Evolutionary conservation across 2,329 filamentous ascomycete genomes (phyloP).

Genomic region (Incumbomyces lentus): DNA sequence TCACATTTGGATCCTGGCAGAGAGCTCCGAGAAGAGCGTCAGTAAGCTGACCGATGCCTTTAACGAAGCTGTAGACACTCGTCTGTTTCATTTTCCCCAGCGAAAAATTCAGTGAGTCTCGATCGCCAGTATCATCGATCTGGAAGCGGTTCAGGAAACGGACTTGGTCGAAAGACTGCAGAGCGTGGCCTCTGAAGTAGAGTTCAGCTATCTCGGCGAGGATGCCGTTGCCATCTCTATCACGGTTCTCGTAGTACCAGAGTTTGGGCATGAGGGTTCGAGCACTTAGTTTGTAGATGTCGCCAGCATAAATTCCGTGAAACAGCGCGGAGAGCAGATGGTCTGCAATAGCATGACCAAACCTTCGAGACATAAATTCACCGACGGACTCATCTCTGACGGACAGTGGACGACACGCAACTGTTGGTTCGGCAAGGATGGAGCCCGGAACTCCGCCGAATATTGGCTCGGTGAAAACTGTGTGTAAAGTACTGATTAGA

Average conservation of each 20-base stretch:
- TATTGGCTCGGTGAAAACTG: constrained; percentile 44
- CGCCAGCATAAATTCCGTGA: constrained; percentile 88
- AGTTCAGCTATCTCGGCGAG: constrained; percentile 3
- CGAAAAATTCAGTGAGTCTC: background rate
- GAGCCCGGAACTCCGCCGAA: constrained; percentile 39
- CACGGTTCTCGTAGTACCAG: constrained; percentile 37
- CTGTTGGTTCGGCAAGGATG: constrained; percentile 24
- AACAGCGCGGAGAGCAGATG: constrained; percentile 65
- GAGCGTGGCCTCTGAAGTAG: background rate
- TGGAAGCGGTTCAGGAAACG: background rate
- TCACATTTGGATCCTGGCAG: constrained; percentile 46
- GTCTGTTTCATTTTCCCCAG: constrained; percentile 8
- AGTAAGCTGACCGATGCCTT: constrained; percentile 56
- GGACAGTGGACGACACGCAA: constrained; percentile 21
- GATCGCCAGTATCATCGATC: background rate
- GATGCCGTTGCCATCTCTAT: constrained; percentile 7
- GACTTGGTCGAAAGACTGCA: background rate
- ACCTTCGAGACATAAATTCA: constrained; percentile 49
- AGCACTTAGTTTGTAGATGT: constrained; percentile 69
- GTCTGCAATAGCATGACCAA: constrained; percentile 49
- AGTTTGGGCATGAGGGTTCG: constrained; percentile 48
- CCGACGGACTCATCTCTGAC: constrained; percentile 61
- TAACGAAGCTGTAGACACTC: constrained; percentile 33
- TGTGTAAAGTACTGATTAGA: constrained; percentile 25
- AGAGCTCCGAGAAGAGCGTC: constrained; percentile 45